A percentile compares a stretch with the other conserved stretches of the same genome.
Evolutionary conservation across 2,329 filamentous ascomycete species (phyloP).

Genomic region (Aspergillus terreus): DNA sequence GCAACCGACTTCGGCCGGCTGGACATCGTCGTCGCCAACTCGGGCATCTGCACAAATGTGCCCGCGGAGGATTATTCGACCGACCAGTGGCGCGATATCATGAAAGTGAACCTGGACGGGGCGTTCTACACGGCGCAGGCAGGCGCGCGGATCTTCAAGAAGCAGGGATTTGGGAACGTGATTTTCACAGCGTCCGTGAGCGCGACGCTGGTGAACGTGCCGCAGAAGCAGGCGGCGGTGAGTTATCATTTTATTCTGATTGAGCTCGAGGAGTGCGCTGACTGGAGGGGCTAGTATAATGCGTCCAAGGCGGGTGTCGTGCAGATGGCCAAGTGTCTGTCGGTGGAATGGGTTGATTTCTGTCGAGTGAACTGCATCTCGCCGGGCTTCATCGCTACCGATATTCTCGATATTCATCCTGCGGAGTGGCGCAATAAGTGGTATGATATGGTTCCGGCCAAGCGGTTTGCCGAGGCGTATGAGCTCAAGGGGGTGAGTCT

Average conservation of each 20-base stretch:
- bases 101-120: conserved; percentile 38
- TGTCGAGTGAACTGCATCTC: conserved; percentile 40
- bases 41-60: conserved; percentile 30
- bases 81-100: conserved; percentile 40
- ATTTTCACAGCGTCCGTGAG: conserved; percentile 40
- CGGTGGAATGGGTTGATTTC: conserved; percentile 39
- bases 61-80: conserved; percentile 38
- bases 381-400: conserved; percentile 40
- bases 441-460: conserved; percentile 38
- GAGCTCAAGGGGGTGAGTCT: conserved; percentile 36
- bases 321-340: conserved; percentile 37
- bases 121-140: conserved; percentile 39
- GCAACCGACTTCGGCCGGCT: conserved; percentile 41
- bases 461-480: conserved; percentile 34
- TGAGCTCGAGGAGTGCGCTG: neutral
- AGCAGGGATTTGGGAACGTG: conserved; percentile 32
- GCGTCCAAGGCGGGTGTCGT: conserved; percentile 35
- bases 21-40: conserved; percentile 47
- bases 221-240: conserved; percentile 36
- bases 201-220: conserved; percentile 37
- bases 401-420: conserved; percentile 34
- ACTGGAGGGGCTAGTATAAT: conserved; percentile 26
- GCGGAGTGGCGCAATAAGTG: conserved; percentile 32
- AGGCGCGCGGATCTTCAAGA: conserved; percentile 35
- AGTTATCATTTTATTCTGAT: neutral